These are phyloP conservation scores for Ophiostoma triangulosporum DNA, from an alignment of 2,329 filamentous ascomycete genomes.

Conservation along the genomic window DNA sequence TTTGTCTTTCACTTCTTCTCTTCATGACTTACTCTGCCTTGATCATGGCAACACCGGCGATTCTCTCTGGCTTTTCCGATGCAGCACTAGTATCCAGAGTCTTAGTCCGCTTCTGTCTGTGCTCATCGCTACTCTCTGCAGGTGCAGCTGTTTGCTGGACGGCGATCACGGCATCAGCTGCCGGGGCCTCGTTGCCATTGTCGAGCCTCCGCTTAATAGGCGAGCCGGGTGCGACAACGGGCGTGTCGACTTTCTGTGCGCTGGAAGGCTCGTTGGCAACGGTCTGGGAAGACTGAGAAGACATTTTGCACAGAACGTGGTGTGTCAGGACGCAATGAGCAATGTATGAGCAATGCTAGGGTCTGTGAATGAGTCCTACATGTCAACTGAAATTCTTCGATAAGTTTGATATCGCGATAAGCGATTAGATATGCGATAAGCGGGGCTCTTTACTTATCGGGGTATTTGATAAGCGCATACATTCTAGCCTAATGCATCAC, in stretches of 20 bases:
- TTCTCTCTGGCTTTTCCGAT: constrained; percentile 17
- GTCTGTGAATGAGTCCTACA: no score
- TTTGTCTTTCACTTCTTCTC: not conserved
- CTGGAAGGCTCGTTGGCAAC: not conserved
- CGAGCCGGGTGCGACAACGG: not conserved
- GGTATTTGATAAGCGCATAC: not conserved
- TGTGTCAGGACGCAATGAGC: not conserved
- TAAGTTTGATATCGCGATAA: constrained; percentile 3
- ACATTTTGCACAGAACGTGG: not conserved
- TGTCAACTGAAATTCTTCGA: not conserved
- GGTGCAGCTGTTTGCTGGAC: not conserved
- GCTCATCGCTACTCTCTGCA: constrained; percentile 14
- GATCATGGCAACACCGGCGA: constrained; percentile 53
- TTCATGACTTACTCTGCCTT: constrained; percentile 53
- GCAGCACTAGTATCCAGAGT: constrained; percentile 24
- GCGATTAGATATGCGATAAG: not conserved
- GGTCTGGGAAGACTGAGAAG: not conserved
- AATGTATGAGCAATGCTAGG: no score
- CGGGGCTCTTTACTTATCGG: not conserved
- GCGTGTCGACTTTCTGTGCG: not conserved
- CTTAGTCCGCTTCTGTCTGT: constrained; percentile 43
- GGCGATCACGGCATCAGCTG: not conserved
- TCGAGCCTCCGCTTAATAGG: constrained; percentile 6
- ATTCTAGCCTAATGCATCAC: no score
- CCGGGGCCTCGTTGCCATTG: not conserved